Base-by-base conservation (phyloP, 129 eudicot species). In the Mikania micrantha region DNA sequence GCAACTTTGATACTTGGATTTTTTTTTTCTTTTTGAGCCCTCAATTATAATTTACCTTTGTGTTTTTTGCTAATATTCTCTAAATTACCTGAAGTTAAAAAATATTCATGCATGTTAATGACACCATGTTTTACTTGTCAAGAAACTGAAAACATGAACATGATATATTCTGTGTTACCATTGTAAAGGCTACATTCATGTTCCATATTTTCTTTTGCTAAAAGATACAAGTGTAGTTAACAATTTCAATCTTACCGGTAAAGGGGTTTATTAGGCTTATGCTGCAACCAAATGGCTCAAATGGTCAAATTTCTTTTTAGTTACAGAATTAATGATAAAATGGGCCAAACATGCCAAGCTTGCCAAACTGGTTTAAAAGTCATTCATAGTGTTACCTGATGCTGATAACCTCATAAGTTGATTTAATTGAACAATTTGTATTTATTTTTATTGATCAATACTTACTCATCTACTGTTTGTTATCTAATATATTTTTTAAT, bases 401-500 rank as follows among this genome's bases (percentile, higher is more conserved):
- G 20, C 4, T 44, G 4, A 15, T 4, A n/a, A 44, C 50, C 50
- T 44, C 50, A 15, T 44, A 44, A 15, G n/a, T 44, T 2, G 17
- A 15, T 44, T 44, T 44, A 13, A 15, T 44, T 20, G n/a, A 42
- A 15, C 49, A 42, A 15, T 42, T 2, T 42, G n/a, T n/a, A n/a
- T n/a, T n/a, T n/a, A n/a, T n/a, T 44, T 44, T 44, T 4, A 15
- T 44, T 20, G n/a, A 42, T 4, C 49, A 42, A 15, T 42, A 1
- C 15, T 10, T 25, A 19, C 0, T 7, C 13, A 3, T 1, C 7
- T 1, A 44, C 13, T 21, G 17, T 39, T 39, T 21, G 21, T 5
- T 57, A 60, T 29, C 65, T 72, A 10, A 40, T 24, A 8, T 49
- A 60, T n/a, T 47, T 76, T 41, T 81, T 57, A 58, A 34, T 61